These are phyloP conservation scores for Pharus latifolius DNA, from an alignment of 176 grass and related monocot species.

Conservation along the genomic window DNA sequence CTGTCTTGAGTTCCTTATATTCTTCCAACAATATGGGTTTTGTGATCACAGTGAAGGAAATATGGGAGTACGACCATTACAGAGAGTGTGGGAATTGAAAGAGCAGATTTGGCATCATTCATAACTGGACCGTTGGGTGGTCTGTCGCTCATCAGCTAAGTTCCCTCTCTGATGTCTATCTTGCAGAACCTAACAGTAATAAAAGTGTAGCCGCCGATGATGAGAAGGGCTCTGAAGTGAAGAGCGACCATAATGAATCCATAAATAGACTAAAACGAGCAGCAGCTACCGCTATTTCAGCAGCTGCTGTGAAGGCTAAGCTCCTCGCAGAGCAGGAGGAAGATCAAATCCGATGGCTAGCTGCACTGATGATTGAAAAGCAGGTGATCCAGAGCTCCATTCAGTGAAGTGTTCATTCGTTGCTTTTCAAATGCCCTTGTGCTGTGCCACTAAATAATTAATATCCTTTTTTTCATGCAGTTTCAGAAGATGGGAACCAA, in stretches of 20 bases:
- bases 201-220: constrained; percentile 24
- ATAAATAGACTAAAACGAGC: constrained; percentile 75
- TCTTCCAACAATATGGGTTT: neutral
- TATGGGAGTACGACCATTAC: neutral
- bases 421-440: neutral
- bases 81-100: constrained; percentile 13
- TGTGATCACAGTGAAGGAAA: constrained; percentile 6
- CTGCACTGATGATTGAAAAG: constrained; percentile 77
- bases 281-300: constrained; percentile 71
- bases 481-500: constrained; percentile 80
- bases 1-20: neutral
- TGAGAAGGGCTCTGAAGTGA: constrained; percentile 23
- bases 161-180: constrained; percentile 9
- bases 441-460: neutral
- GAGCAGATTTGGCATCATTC: neutral
- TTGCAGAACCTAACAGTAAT: constrained; percentile 33
- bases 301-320: constrained; percentile 83
- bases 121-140: neutral
- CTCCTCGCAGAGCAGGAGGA: constrained; percentile 85
- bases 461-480: constrained; percentile 25
- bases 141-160: neutral
- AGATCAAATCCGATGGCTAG: constrained; percentile 60
- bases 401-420: neutral
- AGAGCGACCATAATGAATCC: constrained; percentile 26
- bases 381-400: constrained; percentile 38